Evolutionary conservation across 306 rosid species (phyloP), one percentile per base, ranked within the genome.

Genomic region (Lathyrus sativus): DNA sequence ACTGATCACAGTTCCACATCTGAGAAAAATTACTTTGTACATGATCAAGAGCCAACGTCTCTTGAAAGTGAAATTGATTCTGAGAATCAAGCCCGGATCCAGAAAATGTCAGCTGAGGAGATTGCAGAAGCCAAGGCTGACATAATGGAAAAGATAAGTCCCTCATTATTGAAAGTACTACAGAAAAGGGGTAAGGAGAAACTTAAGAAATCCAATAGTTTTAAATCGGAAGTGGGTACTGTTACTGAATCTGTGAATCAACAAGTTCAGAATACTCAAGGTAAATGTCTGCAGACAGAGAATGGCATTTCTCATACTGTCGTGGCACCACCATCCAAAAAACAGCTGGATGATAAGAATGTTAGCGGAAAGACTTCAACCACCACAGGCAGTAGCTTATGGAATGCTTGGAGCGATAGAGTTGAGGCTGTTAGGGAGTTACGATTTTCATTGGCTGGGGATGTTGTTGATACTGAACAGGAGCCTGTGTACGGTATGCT

Each of bases 361-460:
- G 48, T 49, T 62, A 59, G 44, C 70, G 46, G 61, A 61, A 76
- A 70, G 35, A 64, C 72, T 57, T 45, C 80, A 35, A 67, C 83
- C 31, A 69, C 79, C 9, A 63, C 77, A 48, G 79, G 56, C 75
- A 71, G 80, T 73, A 84, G 87, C 61, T 35, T 71, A 76, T 93
- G 99, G 99, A 87, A 76, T 79, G 80, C 84, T 70, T 93, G 96
- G 99, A 86, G 93, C 72, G 83, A 63, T 75, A 86, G 96, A 80
- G 99, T 93, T 65, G 95, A 86, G 78, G 85, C 89, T 5, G 75
- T 79, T 29, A 84, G 97, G 78, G 73, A 58, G 58, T 75, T 88
- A n/a, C 85, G 96, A 51, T 90, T 86, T 88, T 93, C 95, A 46
- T 76, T 88, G 75, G 85, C 59, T 48, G 98, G 98, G 78, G 80